Percentiles rank a stretch among this genome's conserved stretches.
phyloP scores from a whole-genome alignment of 345 rosid species.

The Carallia brachiata region DNA sequence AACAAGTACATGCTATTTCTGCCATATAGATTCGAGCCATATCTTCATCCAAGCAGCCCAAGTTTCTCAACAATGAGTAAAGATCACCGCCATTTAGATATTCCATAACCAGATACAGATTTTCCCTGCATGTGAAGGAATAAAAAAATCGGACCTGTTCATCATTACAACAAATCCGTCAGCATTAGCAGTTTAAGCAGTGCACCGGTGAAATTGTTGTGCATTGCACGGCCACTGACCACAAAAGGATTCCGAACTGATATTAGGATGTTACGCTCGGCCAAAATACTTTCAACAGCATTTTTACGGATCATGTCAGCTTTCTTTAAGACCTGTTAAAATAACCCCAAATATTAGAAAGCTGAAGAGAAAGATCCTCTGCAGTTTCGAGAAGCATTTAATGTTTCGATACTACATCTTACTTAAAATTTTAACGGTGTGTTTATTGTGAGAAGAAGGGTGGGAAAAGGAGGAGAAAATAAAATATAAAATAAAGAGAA shows the following conservation, averaged over 20 bases:
- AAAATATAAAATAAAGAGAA: too few species aligned
- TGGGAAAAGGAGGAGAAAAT: too few species aligned
- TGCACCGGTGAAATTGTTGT: conserved; percentile 11
- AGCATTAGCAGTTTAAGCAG: conserved; percentile 20
- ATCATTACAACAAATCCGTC: conserved; percentile 27
- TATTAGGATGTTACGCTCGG: conserved; percentile 91
- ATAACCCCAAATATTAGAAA: conserved; percentile 11
- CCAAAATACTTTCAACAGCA: conserved; percentile 95
- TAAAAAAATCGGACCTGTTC: conserved; percentile 94
- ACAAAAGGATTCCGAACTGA: conserved; percentile 96
- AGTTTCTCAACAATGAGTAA: conserved; percentile 76
- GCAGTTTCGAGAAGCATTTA: background rate
- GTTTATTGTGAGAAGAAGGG: too few species aligned
- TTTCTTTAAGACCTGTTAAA: conserved; percentile 78
- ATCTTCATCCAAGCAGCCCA: conserved; percentile 93
- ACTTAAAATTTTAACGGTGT: too few species aligned
- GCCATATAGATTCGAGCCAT: conserved; percentile 91
- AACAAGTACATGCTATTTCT: conserved; percentile 73
- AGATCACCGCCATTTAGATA: conserved; percentile 98
- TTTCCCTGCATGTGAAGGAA: conserved; percentile 97
- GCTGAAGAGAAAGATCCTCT: conserved; percentile 1
- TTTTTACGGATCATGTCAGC: conserved; percentile 97
- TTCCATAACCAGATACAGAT: conserved; percentile 98
- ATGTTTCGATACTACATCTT: too few species aligned
- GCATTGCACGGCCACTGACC: conserved; percentile 45